These are phyloP conservation scores for Fusarium phyllophilum DNA, from an alignment of 2,329 filamentous ascomycete genomes.

Conservation along the genomic window DNA sequence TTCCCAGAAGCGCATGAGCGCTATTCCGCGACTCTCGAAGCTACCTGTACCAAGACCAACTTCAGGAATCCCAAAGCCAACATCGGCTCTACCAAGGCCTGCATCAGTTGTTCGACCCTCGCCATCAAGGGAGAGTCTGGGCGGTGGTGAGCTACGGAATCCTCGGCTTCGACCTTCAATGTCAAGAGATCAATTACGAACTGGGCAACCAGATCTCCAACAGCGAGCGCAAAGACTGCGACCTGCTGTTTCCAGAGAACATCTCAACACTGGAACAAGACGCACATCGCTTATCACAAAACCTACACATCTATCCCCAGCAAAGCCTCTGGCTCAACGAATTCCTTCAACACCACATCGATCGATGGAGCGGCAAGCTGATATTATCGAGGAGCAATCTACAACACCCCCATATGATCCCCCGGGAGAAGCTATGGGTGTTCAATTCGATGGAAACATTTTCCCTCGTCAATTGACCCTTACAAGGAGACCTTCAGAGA, in stretches of 20 bases:
- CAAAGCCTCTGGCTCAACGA: slow-evolving; percentile 24
- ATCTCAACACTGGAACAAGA: slow-evolving; percentile 45
- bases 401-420: slow-evolving; percentile 41
- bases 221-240: slow-evolving; percentile 55
- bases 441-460: slow-evolving; percentile 38
- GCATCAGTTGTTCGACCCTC: slow-evolving; percentile 44
- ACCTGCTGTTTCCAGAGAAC: slow-evolving; percentile 52
- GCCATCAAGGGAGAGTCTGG: slow-evolving; percentile 45
- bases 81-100: slow-evolving; percentile 39
- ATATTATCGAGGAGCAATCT: slow-evolving; percentile 40
- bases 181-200: slow-evolving; percentile 53
- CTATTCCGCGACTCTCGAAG: slow-evolving; percentile 52
- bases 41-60: slow-evolving; percentile 50
- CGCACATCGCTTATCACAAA: slow-evolving; percentile 34
- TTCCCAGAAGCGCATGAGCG: slow-evolving; percentile 50
- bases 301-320: slow-evolving; percentile 31
- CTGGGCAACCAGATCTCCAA: slow-evolving; percentile 36
- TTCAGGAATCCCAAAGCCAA: slow-evolving; percentile 48
- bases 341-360: slow-evolving; percentile 37
- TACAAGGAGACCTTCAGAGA: slow-evolving; percentile 47
- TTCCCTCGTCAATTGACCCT: slow-evolving; percentile 44
- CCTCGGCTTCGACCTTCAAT: slow-evolving; percentile 54
- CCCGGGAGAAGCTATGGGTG: slow-evolving; percentile 31
- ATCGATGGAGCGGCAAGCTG: slow-evolving; percentile 26
- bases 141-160: slow-evolving; percentile 50